Evolutionary conservation across 768 basidiomycete species (phyloP).

Genomic region (Phanerodontia chrysosporium): DNA sequence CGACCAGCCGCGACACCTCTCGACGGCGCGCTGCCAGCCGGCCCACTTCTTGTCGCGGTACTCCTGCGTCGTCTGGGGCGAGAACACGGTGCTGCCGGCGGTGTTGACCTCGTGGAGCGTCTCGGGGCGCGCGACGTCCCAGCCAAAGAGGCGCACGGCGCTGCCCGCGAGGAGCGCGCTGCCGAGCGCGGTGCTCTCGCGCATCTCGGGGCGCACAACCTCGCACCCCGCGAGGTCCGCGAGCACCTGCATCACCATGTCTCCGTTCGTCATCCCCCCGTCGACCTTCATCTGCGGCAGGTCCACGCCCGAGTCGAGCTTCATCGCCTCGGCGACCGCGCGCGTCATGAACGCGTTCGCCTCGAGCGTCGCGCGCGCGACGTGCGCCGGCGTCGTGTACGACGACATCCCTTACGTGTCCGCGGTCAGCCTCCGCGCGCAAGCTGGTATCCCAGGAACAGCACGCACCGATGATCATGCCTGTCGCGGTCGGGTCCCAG

Average conservation of each 20-base stretch:
- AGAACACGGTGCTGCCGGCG: conserved; percentile 70
- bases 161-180: conserved; percentile 91
- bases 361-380: conserved; percentile 92
- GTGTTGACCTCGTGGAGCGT: conserved; percentile 86
- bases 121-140: conserved; percentile 83
- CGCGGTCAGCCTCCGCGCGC: too few relatives aligned
- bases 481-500: conserved; percentile 93
- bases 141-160: conserved; percentile 84
- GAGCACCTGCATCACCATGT: conserved; percentile 80
- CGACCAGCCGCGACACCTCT: conserved; percentile 77
- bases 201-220: conserved; percentile 91
- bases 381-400: conserved; percentile 88
- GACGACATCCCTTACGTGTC: conserved; percentile 81
- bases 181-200: conserved; percentile 97
- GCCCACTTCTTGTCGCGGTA: conserved; percentile 64
- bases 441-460: too few relatives aligned
- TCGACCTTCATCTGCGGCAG: conserved; percentile 90
- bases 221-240: conserved; percentile 90
- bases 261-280: conserved; percentile 97
- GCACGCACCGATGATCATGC: conserved; percentile 68
- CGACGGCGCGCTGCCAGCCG: conserved; percentile 87
- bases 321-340: conserved; percentile 94
- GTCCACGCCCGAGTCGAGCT: conserved; percentile 76
- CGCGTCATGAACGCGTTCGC: conserved; percentile 95
- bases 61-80: conserved; percentile 46